Base-by-base conservation (phyloP, 2,329 filamentous ascomycete genomes). In the Fusarium buharicum region DNA sequence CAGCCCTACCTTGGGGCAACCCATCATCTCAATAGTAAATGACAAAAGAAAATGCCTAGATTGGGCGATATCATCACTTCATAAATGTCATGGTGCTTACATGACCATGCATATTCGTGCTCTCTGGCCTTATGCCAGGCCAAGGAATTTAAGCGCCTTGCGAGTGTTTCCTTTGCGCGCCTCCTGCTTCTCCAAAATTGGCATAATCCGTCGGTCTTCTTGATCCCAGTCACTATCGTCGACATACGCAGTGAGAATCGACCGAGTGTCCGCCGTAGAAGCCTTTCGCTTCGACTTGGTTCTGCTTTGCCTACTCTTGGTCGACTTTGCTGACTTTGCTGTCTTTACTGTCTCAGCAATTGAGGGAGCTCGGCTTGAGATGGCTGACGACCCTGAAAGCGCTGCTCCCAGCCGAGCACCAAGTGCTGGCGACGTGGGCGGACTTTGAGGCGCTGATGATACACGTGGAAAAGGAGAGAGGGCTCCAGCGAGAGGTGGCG, bases 131-230 rank as follows among this genome's bases (percentile, higher is more conserved):
- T 28, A 65, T 11, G 78, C 77, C 39, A 84, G 70, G 0, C 82
- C 82, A 1, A 85, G 74, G 68, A 83, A 84, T 69, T 82, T 84
- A 48, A 84, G 76, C 7, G 83, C 83, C 69, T 85, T 85, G 8
- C 78, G 76, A 45, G 76, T 82, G 53, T 78, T 81, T 2, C 75
- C 77, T 69, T 78, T 79, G 14, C 71, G 74, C 24, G 69, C 62
- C 11, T 66, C 66, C 3, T 67, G 57, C 55, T 74, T 78, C 51
- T 73, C 69, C 33, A 79, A 80, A 20, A 84, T 74, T 4, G 83
- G 83, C 80, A 85, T 83, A 28, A 85, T 77, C 36, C 81, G 76
- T 28, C 81, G 77, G 69, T 83, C 81, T 54, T 84, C 82, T 18
- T 76, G 64, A 53, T 82, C 79, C 55, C 80, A 77, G 43, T 78